These are phyloP conservation scores for Barnettozyma sucrosica DNA, from an alignment of 805 yeast genomes.

Conservation along the genomic window DNA sequence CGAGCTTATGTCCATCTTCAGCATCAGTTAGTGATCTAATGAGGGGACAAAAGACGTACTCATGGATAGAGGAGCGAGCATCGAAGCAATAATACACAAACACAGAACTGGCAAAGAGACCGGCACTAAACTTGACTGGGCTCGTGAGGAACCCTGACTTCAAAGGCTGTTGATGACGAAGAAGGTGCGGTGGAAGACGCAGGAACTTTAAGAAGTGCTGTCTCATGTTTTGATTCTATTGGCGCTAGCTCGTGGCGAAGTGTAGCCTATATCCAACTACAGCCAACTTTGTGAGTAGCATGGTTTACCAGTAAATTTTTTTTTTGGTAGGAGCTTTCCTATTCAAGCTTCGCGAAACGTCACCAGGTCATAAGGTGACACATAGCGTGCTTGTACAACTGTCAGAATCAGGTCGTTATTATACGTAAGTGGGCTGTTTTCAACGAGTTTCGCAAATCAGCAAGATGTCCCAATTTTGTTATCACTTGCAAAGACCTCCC, in stretches of 20 bases:
- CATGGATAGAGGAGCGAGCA: conserved; percentile 78
- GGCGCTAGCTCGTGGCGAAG: not conserved
- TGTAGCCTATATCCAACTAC: too few relatives aligned
- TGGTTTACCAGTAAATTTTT: not conserved
- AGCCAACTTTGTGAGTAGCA: too few relatives aligned
- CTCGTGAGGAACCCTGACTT: conserved; percentile 10
- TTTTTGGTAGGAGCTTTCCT: too few relatives aligned
- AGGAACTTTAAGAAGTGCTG: not conserved
- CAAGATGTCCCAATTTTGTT: not conserved
- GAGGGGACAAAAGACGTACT: conserved; percentile 73
- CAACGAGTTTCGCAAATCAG: too few relatives aligned
- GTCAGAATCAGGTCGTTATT: not conserved
- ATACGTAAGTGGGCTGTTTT: too few relatives aligned
- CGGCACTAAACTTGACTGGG: conserved; percentile 22
- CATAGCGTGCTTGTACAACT: not conserved
- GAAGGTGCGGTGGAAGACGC: conserved; percentile 3
- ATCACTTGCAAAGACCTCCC: not conserved
- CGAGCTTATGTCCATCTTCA: conserved; percentile 79
- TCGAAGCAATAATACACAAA: conserved; percentile 58
- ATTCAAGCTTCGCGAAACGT: too few relatives aligned
- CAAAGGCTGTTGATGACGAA: not conserved
- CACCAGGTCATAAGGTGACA: not conserved
- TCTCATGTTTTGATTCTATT: not conserved
- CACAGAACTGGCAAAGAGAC: conserved; percentile 28
- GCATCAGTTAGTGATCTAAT: conserved; percentile 68